Evolutionary conservation across 495 filamentous ascomycete species (phyloP).

Genomic region (Platismatia glauca): DNA sequence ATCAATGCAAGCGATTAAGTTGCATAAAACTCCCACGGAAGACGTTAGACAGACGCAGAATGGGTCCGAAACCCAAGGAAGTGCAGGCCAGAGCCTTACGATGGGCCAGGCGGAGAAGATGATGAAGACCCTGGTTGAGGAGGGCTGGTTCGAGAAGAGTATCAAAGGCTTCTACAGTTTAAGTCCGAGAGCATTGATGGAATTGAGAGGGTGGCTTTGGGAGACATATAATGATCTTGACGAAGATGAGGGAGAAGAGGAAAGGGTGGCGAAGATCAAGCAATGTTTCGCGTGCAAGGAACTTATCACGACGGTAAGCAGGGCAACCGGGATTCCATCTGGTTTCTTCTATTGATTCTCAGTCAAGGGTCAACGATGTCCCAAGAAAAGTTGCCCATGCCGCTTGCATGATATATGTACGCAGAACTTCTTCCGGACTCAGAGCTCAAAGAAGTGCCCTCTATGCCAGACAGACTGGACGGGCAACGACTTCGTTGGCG

Average conservation of each 20-base stretch:
- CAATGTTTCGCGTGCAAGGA: slow-evolving; percentile 83
- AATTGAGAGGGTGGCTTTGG: slow-evolving; percentile 72
- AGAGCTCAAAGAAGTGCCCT: slow-evolving; percentile 58
- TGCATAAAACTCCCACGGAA: slow-evolving; percentile 39
- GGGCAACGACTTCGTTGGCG: slow-evolving; percentile 69
- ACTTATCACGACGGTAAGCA: slow-evolving; percentile 67
- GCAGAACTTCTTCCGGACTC: slow-evolving; percentile 60
- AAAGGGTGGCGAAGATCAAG: slow-evolving; percentile 52
- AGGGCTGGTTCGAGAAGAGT: slow-evolving; percentile 79
- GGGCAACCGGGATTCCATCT: slow-evolving; percentile 8
- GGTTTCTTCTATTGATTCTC: neutral
- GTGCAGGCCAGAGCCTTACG: slow-evolving; percentile 50
- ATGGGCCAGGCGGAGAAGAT: slow-evolving; percentile 67
- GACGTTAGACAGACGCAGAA: slow-evolving; percentile 33
- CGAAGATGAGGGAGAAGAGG: slow-evolving; percentile 41
- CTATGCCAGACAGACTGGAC: slow-evolving; percentile 64
- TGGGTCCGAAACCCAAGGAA: slow-evolving; percentile 32
- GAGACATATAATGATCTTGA: slow-evolving; percentile 75
- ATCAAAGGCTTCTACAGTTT: slow-evolving; percentile 63
- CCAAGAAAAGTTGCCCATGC: slow-evolving; percentile 53
- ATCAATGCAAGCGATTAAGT: slow-evolving; percentile 63
- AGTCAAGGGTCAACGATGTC: slow-evolving; percentile 67
- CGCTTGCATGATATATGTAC: slow-evolving; percentile 74
- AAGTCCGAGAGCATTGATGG: slow-evolving; percentile 68
- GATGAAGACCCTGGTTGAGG: slow-evolving; percentile 58